These are phyloP conservation scores for Betula pendula DNA, from an alignment of 306 rosid genomes.

Conservation along the genomic window DNA sequence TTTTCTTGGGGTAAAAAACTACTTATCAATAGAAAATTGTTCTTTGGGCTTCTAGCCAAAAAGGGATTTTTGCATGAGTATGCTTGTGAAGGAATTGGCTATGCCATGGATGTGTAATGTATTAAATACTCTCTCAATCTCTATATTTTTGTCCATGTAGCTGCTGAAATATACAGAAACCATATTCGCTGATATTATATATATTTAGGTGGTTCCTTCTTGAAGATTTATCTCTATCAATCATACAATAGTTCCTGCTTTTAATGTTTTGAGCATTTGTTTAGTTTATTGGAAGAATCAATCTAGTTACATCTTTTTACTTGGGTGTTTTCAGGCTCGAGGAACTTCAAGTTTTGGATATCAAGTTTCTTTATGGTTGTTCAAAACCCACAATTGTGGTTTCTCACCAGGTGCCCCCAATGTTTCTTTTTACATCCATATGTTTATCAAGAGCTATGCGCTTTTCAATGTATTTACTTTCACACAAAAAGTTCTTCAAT, in stretches of 20 bases:
- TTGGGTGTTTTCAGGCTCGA: conserved; percentile 78
- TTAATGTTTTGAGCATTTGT: neutral
- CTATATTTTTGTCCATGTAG: too few species aligned
- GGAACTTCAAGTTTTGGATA: conserved; percentile 98
- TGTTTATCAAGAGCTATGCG: conserved; percentile 14
- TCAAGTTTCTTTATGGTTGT: conserved; percentile 94
- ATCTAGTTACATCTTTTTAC: neutral
- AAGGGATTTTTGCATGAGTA: conserved; percentile 16
- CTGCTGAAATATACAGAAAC: too few species aligned
- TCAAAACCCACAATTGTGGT: conserved; percentile 95
- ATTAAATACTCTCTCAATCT: neutral
- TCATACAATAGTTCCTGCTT: neutral
- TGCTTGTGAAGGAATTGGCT: neutral
- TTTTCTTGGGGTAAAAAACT: too few species aligned
- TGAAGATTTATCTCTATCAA: neutral
- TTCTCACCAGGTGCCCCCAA: conserved; percentile 73
- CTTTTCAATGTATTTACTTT: neutral
- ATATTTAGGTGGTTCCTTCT: neutral
- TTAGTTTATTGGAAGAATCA: neutral
- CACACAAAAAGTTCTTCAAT: neutral
- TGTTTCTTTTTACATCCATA: conserved; percentile 4
- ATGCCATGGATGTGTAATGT: conserved; percentile 13
- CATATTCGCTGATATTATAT: too few species aligned
- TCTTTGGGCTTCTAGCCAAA: conserved; percentile 4
- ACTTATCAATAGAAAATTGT: neutral